Base-by-base conservation (phyloP, 768 basidiomycete species). In the Dictyophora rubrovolvata region DNA sequence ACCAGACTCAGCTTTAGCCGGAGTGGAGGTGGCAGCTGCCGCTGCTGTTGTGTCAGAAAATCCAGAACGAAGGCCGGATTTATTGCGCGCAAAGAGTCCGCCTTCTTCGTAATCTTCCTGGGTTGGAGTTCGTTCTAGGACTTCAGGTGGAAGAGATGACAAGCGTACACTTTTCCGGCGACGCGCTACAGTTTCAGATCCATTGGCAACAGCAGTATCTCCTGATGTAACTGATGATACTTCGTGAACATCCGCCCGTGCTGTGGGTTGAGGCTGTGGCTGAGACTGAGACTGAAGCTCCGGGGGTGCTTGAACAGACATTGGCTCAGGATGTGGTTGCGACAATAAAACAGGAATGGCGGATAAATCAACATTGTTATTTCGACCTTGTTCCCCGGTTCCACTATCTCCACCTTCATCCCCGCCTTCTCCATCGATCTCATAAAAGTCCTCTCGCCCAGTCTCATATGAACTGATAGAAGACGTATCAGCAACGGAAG, bases 121-220 rank as follows among this genome's bases (percentile, higher is more conserved):
- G 37, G 82, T 83, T 42, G 85, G 86, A 8, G 88, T 86, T 1
- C 87, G 79, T 0, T 82, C 72, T 6, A 86, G 86, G 68, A 86
- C 89, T 35, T 86, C 87, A 10, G 89, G 89, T 48, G 83, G 78
- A 37, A 90, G 69, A 28, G 86, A 51, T 22, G 57, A 87, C 54
- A 92, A 84, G 7, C 89, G 75, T 35, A 92, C 89, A 65, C 87
- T 89, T 71, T 91, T 91, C 36, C 77, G 67, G 11, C 80, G 69
- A 1, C 63, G 54, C 12, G 72, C 64, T 18, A 59, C 48, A 37
- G 62, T n/a, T 51, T 57, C 48, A 23, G 20, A 12, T 14, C n/a
- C 58, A 35, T 36, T 60, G 35, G 55, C 60, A 59, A 20, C 33
- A n/a, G 54, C 62, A 20, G 50, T 62, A 16, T 62, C 63, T 20